Conservation (phyloP, 768 basidiomycete species). For the Pisolithus sp. region DNA sequence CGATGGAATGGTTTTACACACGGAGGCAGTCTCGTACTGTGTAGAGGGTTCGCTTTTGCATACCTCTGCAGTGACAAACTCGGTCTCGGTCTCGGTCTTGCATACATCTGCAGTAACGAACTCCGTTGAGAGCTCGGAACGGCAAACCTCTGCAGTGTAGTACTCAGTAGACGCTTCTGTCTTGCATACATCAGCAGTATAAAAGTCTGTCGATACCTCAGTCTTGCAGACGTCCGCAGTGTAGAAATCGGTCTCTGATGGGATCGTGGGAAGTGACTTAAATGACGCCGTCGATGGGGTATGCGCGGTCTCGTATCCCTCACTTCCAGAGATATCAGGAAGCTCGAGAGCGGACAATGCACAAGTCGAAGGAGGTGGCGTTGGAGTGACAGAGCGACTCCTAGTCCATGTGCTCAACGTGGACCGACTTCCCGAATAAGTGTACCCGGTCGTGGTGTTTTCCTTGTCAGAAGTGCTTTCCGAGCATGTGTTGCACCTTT, state of each 20-base stretch:
- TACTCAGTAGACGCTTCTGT: conserved; percentile 42
- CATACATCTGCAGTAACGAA: conserved; percentile 40
- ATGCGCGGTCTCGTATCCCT: conserved; percentile 41
- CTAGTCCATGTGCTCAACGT: conserved; percentile 29
- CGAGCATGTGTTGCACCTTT: conserved; percentile 27
- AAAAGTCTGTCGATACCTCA: conserved; percentile 39
- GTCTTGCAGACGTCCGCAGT: conserved; percentile 40
- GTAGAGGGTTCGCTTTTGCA: conserved; percentile 27
- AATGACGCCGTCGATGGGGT: conserved; percentile 47
- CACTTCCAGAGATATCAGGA: conserved; percentile 36
- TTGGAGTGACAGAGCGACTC: conserved; percentile 26
- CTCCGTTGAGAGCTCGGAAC: conserved; percentile 37
- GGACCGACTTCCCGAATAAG: conserved; percentile 29
- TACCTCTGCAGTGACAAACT: conserved; percentile 41
- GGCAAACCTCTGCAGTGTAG: conserved; percentile 43
- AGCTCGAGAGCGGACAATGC: conserved; percentile 25
- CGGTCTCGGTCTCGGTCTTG: conserved; percentile 30
- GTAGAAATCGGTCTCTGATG: conserved; percentile 43
- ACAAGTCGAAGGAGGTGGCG: conserved; percentile 26
- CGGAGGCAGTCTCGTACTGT: conserved; percentile 42
- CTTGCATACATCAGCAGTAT: conserved; percentile 40
- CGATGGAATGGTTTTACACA: conserved; percentile 33
- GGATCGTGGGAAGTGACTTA: conserved; percentile 54
- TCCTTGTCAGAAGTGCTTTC: conserved; percentile 55
- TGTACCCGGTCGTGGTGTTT: conserved; percentile 34